Evolutionary conservation across 768 basidiomycete genomes (phyloP).

Genomic region (Rubroboletus pulcherrimus): DNA sequence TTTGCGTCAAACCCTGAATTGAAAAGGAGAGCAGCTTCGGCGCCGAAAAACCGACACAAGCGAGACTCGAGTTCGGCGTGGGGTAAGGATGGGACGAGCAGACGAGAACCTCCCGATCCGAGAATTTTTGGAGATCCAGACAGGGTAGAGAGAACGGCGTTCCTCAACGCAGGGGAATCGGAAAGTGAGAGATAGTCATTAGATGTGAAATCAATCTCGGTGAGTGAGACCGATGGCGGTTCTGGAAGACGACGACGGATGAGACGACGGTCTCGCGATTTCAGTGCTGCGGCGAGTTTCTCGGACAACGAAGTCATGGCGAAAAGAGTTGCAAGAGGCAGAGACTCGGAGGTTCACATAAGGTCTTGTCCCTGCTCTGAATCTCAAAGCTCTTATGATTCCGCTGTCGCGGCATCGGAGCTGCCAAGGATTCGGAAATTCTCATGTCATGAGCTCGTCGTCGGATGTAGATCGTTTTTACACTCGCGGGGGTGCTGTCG

Average conservation of each 20-base stretch:
- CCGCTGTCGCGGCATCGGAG: background rate
- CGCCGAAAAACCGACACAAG: slow-evolving; percentile 57
- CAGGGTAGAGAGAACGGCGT: slow-evolving; percentile 55
- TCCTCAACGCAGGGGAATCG: slow-evolving; percentile 51
- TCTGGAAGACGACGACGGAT: slow-evolving; percentile 72
- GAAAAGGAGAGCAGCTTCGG: slow-evolving; percentile 72
- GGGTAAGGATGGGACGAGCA: slow-evolving; percentile 58
- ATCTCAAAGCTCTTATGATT: background rate
- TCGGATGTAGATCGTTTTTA: slow-evolving; percentile 13
- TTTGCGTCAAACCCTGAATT: slow-evolving; percentile 95
- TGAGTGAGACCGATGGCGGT: slow-evolving; percentile 37
- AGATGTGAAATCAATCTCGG: slow-evolving; percentile 66
- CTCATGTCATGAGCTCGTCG: slow-evolving; percentile 1
- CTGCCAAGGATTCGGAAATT: background rate
- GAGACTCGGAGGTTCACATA: background rate
- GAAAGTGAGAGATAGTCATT: slow-evolving; percentile 92
- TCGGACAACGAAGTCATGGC: slow-evolving; percentile 31
- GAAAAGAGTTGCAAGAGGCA: background rate
- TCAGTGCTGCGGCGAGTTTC: slow-evolving; percentile 50
- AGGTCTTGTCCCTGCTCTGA: background rate
- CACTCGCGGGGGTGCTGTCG: background rate
- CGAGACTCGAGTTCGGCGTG: slow-evolving; percentile 73
- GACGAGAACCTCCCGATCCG: slow-evolving; percentile 84
- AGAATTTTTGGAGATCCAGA: slow-evolving; percentile 52
- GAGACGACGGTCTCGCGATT: slow-evolving; percentile 59